Evolutionary conservation across 2,329 filamentous ascomycete genomes (phyloP).

Genomic region (Aspergillus clavatus): DNA sequence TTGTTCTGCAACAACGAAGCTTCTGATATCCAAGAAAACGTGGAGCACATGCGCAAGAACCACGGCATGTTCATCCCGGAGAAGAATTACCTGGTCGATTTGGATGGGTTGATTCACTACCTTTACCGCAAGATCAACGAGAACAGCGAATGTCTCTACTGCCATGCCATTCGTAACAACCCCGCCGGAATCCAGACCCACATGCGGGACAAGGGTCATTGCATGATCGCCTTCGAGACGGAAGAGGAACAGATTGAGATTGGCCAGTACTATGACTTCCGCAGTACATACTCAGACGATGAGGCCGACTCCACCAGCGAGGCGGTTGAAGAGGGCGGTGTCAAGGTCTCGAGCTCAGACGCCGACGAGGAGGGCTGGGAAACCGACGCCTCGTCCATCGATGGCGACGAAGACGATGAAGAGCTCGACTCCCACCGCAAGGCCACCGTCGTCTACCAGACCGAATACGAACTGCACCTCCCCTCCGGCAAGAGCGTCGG

Average conservation of each 20-base stretch:
- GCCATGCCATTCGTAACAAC: conserved; percentile 75
- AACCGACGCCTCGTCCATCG: conserved; percentile 85
- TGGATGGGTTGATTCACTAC: conserved; percentile 74
- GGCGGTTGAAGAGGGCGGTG: conserved; percentile 49
- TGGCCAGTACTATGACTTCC: conserved; percentile 95
- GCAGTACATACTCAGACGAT: conserved; percentile 85
- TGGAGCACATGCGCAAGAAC: conserved; percentile 82
- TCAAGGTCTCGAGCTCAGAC: conserved; percentile 57
- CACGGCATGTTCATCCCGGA: conserved; percentile 98
- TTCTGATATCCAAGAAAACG: conserved; percentile 67
- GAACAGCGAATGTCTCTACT: conserved; percentile 80
- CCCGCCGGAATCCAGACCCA: conserved; percentile 83
- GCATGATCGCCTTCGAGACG: conserved; percentile 87
- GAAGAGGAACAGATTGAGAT: conserved; percentile 91
- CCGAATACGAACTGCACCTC: conserved; percentile 90
- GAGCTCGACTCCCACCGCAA: conserved; percentile 68
- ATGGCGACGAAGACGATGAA: conserved; percentile 74
- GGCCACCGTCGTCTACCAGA: conserved; percentile 73
- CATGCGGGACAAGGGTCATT: conserved; percentile 95
- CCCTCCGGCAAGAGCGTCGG: conserved; percentile 85
- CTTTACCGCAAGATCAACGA: conserved; percentile 76
- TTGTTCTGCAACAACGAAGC: conserved; percentile 91
- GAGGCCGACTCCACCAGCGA: conserved; percentile 50
- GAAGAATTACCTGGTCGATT: conserved; percentile 72
- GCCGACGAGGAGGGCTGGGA: conserved; percentile 82